Evolutionary conservation across 2,329 filamentous ascomycete genomes (phyloP), one percentile per base, ranked within the genome.

Genomic region (Botrytis galanthina): DNA sequence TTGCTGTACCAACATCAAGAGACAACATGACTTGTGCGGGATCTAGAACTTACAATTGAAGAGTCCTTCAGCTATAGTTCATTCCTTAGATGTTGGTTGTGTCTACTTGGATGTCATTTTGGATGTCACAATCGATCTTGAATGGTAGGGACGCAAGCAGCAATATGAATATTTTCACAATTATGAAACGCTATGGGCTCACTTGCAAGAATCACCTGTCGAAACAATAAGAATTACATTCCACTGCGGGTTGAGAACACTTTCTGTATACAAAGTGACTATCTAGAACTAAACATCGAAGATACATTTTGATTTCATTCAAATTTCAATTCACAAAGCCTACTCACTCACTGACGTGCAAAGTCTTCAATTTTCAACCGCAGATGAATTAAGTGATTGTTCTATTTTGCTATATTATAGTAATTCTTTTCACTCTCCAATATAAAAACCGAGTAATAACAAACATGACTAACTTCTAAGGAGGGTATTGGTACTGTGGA

Each of bases 401-500:
- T 62, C 3, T 20, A 42, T 62, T 42, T 42, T 29, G 26, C 37
- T 62, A 42, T 29, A 62, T 62, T 57, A n/a, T 16, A 42, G 42
- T 62, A 42, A 16, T 29, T 29, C 37, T 20, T 29, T n/a, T 14
- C n/a, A n/a, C 61, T 26, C 26, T 3, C 5, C 26, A 63, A 44
- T 39, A 29, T n/a, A 16, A 44, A n/a, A 42, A 3, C 7, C 61
- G 4, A 20, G 14, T 37, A 35, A 62, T 18, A 42, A n/a, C 2
- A 63, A 29, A 63, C 4, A 63, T n/a, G 16, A 63, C 26, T n/a
- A 63, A 44, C 61, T 44, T 42, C 61, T 29, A 63, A 63, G 61
- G 61, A 63, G 61, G 61, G 61, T 63, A 63, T 63, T 63, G 16
- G 26, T 63, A 63, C 37, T 44, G 37, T 63, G 37, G 16, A 26